phyloP scores from a whole-genome alignment of 495 filamentous ascomycete genomes.

The Lineolata rhizophorae region DNA sequence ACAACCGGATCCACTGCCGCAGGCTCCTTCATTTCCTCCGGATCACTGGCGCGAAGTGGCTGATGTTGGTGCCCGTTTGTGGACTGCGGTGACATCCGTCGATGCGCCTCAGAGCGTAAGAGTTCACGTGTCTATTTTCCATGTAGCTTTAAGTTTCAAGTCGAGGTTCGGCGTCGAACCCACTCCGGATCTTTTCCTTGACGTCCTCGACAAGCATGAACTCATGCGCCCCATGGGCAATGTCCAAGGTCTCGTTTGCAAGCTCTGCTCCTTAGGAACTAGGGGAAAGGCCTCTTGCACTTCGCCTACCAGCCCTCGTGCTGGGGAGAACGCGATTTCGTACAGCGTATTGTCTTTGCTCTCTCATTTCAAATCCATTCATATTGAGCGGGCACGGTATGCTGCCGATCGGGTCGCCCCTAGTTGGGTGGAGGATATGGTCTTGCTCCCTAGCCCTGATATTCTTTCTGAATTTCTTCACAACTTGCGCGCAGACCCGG shows the following conservation, averaged over 20 bases:
- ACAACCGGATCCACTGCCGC: slow-evolving; percentile 39
- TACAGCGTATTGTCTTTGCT: slow-evolving; percentile 39
- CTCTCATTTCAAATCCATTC: slow-evolving; percentile 43
- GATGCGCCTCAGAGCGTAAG: slow-evolving; percentile 39
- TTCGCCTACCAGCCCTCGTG: no score
- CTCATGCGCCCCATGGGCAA: slow-evolving; percentile 46
- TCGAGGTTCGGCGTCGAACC: slow-evolving; percentile 31
- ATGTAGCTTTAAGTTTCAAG: slow-evolving; percentile 30
- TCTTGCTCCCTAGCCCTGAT: no score
- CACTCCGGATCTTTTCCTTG: slow-evolving; percentile 36
- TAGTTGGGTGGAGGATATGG: no score
- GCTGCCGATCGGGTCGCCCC: no score
- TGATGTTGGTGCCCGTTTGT: no score
- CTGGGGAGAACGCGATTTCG: no score
- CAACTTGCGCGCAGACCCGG: no score
- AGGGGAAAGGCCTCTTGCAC: background rate
- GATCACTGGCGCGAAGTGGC: no score
- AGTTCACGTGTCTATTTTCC: slow-evolving; percentile 40
- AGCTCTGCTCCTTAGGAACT: slow-evolving; percentile 24
- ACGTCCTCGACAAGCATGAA: slow-evolving; percentile 40
- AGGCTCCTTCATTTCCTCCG: slow-evolving; percentile 28
- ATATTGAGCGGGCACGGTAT: no score
- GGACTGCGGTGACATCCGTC: slow-evolving; percentile 19
- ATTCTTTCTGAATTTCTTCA: no score
- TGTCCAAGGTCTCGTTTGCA: slow-evolving; percentile 40